These are phyloP conservation scores for Colletotrichum plurivorum DNA, from an alignment of 2,329 filamentous ascomycete genomes.

Conservation along the genomic window DNA sequence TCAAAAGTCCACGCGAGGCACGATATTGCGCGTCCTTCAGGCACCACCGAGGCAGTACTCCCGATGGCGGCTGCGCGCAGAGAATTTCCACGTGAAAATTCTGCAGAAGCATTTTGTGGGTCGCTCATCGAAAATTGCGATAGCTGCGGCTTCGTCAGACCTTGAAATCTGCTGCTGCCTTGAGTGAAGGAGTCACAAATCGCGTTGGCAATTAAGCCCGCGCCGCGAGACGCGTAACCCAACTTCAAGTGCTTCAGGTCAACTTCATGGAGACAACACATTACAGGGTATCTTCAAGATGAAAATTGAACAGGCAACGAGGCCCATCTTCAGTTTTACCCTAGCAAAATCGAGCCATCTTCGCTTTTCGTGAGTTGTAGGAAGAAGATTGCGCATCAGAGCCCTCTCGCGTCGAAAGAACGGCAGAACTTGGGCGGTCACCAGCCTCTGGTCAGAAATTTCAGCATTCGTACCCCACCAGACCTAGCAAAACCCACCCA, in stretches of 20 bases:
- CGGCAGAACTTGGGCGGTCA: slow-evolving; percentile 34
- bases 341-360: not conserved
- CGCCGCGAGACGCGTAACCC: not conserved
- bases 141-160: not conserved
- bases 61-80: no score
- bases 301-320: no score
- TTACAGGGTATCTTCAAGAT: no score
- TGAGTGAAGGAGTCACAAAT: not conserved
- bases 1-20: no score
- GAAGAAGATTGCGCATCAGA: not conserved
- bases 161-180: not conserved
- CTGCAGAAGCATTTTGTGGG: not conserved
- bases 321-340: not conserved
- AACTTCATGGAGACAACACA: no score
- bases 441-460: slow-evolving; percentile 29
- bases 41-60: no score
- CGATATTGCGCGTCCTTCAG: no score
- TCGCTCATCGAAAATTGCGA: not conserved
- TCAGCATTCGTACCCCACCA: slow-evolving; percentile 20
- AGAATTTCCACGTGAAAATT: no score
- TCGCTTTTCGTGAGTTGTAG: slow-evolving; percentile 1
- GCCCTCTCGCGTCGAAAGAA: not conserved
- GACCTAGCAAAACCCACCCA: slow-evolving; percentile 11
- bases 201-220: no score
- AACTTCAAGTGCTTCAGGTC: no score